These are phyloP conservation scores for Martensiomyces pterosporus DNA, from an alignment of 192 early-diverging fungal species.

Conservation along the genomic window DNA sequence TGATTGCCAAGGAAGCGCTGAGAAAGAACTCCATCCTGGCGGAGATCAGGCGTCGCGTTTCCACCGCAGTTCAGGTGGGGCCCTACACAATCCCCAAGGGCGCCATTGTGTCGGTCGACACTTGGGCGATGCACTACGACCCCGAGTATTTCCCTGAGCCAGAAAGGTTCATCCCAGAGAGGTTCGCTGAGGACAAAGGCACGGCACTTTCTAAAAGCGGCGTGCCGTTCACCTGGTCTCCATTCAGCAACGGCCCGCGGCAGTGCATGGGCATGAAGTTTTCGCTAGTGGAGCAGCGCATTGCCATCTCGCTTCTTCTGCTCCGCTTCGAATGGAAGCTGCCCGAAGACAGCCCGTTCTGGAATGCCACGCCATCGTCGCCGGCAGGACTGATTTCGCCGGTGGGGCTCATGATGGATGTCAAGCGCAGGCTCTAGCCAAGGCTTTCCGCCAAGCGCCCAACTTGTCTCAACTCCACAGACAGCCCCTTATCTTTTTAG, in stretches of 20 bases:
- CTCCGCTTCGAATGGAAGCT: constrained; percentile 48
- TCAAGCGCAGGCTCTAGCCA: constrained; percentile 21
- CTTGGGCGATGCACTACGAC: constrained; percentile 49
- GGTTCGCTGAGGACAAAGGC: constrained; percentile 42
- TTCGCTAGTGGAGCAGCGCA: constrained; percentile 54
- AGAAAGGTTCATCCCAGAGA: constrained; percentile 47
- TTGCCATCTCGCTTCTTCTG: constrained; percentile 53
- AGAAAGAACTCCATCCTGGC: constrained; percentile 48
- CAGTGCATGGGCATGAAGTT: constrained; percentile 66
- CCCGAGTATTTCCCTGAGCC: constrained; percentile 43
- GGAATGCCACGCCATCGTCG: constrained; percentile 30
- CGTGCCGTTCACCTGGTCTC: constrained; percentile 42
- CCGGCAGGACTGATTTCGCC: constrained; percentile 40
- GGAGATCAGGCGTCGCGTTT: constrained; percentile 41
- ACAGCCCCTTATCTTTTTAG: not conserved
- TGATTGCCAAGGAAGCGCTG: constrained; percentile 53
- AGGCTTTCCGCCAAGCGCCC: too few relatives aligned
- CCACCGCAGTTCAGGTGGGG: constrained; percentile 38
- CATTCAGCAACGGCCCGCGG: constrained; percentile 60
- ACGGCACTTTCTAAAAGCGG: constrained; percentile 28
- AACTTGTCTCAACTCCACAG: too few relatives aligned
- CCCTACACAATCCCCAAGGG: constrained; percentile 41
- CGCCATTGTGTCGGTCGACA: constrained; percentile 37
- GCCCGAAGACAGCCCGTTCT: constrained; percentile 43
- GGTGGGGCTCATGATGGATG: constrained; percentile 21